Conservation (phyloP, 2,329 filamentous ascomycete genomes). For the Penicillium sp. region DNA sequence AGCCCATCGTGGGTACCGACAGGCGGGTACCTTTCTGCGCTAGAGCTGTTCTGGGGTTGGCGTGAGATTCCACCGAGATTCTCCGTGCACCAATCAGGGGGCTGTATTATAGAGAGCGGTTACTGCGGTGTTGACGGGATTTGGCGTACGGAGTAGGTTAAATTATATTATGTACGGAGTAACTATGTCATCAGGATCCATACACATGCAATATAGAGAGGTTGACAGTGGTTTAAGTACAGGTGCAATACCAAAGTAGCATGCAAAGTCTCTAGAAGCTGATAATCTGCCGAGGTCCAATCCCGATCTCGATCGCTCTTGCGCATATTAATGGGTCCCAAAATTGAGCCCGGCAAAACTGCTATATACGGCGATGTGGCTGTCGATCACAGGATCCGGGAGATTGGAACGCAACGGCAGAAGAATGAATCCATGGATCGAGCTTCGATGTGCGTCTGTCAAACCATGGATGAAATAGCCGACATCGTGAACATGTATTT, state of each 20-base stretch:
- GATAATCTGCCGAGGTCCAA: not conserved
- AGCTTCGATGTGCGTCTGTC: not conserved
- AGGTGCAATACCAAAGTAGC: not conserved
- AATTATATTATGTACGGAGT: not conserved
- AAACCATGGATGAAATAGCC: not conserved
- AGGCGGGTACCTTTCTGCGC: slow-evolving; percentile 14
- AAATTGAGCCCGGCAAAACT: slow-evolving; percentile 7
- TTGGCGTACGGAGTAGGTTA: not conserved
- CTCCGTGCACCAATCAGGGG: slow-evolving; percentile 17
- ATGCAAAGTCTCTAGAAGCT: not conserved
- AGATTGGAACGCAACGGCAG: slow-evolving; percentile 18
- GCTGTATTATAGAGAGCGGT: not conserved
- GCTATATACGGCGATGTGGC: slow-evolving; percentile 7
- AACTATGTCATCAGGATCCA: not conserved
- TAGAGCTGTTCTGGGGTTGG: slow-evolving; percentile 1
- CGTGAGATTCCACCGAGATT: slow-evolving; percentile 16
- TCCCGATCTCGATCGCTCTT: not conserved
- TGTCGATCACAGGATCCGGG: slow-evolving; percentile 16
- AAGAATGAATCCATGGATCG: slow-evolving; percentile 5
- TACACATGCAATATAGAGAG: not conserved
- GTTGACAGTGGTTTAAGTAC: not conserved
- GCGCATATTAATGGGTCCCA: not conserved
- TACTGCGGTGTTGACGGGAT: not conserved
- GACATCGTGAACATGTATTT: not conserved
- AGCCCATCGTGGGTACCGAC: slow-evolving; percentile 4